Conservation (phyloP, 1,284 basidiomycete genomes). For the Takashimella tepidaria region DNA sequence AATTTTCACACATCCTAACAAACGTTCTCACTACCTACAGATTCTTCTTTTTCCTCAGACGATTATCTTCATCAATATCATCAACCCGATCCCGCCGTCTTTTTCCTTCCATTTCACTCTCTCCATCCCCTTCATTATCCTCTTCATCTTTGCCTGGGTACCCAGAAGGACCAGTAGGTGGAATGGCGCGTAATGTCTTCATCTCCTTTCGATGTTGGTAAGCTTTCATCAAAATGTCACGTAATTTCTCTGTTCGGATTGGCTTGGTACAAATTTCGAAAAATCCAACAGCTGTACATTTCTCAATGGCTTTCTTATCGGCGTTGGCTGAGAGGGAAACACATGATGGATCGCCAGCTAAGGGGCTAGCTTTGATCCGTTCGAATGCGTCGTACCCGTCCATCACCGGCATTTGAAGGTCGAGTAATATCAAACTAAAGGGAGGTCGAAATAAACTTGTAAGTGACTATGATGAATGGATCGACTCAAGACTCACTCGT, state of each 20-base stretch:
- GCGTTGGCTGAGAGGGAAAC: conserved; percentile 45
- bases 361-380: conserved; percentile 25
- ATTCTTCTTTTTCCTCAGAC: no score
- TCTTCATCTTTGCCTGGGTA: no score
- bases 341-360: conserved; percentile 33
- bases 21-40: no score
- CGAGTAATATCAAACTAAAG: conserved; percentile 33
- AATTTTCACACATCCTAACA: no score
- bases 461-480: no score
- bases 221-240: not conserved
- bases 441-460: no score
- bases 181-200: no score
- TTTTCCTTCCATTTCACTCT: no score
- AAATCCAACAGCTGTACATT: not conserved
- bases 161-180: no score
- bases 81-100: no score
- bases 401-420: conserved; percentile 44
- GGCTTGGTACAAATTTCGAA: not conserved
- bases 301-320: conserved; percentile 23
- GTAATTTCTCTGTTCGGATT: not conserved
- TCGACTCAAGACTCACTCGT: conserved; percentile 20
- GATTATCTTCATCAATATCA: no score
- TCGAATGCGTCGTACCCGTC: conserved; percentile 34
- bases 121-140: no score
- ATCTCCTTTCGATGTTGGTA: not conserved